Evolutionary conservation across 2,329 filamentous ascomycete species (phyloP), one percentile per base, ranked within the genome.

Genomic region (Arthrobotrys pseudoclavata): DNA sequence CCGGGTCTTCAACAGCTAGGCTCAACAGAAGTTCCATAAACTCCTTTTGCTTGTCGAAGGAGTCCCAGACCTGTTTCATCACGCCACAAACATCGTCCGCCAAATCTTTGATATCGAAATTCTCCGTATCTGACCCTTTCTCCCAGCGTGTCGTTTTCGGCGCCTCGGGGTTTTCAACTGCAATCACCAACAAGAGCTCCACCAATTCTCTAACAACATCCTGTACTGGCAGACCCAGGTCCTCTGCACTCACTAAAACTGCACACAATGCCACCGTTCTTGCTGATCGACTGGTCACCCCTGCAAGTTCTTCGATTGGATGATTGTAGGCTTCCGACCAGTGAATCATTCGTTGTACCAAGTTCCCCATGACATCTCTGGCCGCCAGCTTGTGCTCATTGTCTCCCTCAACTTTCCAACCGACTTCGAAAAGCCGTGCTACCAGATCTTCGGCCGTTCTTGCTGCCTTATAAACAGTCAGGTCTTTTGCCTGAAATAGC

Each of bases 261-360:
- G 67, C 61, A 42, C 61, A 71, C 6, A 77, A 61, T 20, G 74
- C 74, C 10, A 77, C 45, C 3, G 67, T 71, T 26, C 74, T 71
- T 18, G 74, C 74, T 1, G 67, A 71, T 18, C 66, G 69, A 15
- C 74, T 77, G 10, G 74, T 71, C 13, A 68, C 74, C 10, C 69
- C 74, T 7, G 67, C 70, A 13, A 53, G 67, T 29, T 71, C 74
- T 34, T 77, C 69, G 22, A 63, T 63, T 12, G 74, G 74, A 15
- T 77, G 74, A 45, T 77, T 71, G 42, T 71, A 77, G 1, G 61
- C 67, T 18, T 71, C 52, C 12, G 74, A 52, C 74, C 74, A 77
- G n/a, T 55, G 29, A 52, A 71, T 45, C 74, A 77, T 71, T 34
- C 31, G 67, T 12, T 63, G 60, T 2, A 68, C 74, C n/a, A 77